These are phyloP conservation scores for Balakata baccata DNA, from an alignment of 345 rosid genomes.

Conservation along the genomic window DNA sequence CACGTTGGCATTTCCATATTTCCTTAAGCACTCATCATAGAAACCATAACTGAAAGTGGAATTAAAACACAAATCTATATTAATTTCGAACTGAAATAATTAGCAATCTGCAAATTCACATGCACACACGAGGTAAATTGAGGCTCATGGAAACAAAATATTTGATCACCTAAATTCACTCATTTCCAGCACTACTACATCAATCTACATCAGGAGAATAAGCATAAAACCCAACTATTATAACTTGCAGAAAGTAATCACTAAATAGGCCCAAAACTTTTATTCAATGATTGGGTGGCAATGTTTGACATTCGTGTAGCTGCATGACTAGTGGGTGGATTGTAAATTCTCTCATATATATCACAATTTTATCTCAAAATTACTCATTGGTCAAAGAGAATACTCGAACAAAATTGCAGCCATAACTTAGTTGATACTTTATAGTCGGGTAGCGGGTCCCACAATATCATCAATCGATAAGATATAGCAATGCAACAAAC, in stretches of 20 bases:
- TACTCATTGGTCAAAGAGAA: neutral
- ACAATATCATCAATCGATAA: neutral
- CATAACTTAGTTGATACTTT: neutral
- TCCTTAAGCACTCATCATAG: constrained; percentile 91
- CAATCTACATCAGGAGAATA: neutral
- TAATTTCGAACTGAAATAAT: neutral
- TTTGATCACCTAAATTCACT: neutral
- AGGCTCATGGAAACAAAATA: neutral
- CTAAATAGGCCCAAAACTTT: neutral
- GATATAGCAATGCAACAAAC: neutral
- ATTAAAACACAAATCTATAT: neutral
- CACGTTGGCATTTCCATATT: constrained; percentile 94
- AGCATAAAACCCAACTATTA: neutral
- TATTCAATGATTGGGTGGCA: neutral
- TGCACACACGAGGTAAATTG: neutral
- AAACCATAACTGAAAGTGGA: constrained; percentile 73
- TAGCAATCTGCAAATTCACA: neutral
- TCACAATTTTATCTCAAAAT: neutral
- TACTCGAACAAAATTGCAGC: neutral
- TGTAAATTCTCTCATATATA: neutral
- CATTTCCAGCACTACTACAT: neutral
- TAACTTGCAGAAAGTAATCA: neutral
- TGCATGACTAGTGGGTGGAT: neutral
- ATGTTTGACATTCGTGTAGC: neutral
- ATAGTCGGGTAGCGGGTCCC: constrained; percentile 2